Percentiles rank a stretch among this genome's conserved stretches.
phyloP scores from a whole-genome alignment of 305 asterid species.

The Solanum hybrid region DNA sequence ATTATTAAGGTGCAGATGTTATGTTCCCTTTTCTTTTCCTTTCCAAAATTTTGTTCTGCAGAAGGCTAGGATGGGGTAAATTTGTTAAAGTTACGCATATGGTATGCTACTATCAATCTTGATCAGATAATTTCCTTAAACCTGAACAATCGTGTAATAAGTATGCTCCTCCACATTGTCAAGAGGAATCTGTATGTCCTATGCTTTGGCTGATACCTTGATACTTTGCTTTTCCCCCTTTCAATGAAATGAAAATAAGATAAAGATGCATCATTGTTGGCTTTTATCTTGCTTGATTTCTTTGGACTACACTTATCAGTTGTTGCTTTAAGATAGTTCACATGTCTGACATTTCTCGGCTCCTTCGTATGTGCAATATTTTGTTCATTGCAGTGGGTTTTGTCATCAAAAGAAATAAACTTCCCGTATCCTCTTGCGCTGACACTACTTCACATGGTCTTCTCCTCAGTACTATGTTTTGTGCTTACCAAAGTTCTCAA shows the following conservation, averaged over 20 bases:
- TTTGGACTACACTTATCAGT: neutral
- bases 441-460: conserved; percentile 94
- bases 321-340: neutral
- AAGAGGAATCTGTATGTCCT: neutral
- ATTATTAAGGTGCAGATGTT: neutral
- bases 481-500: conserved; percentile 69
- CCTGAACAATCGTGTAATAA: neutral
- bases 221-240: neutral
- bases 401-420: conserved; percentile 84
- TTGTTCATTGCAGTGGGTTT: conserved; percentile 65
- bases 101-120: neutral
- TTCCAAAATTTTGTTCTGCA: neutral
- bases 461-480: conserved; percentile 84
- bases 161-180: neutral
- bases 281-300: neutral
- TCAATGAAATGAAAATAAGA: neutral
- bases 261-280: neutral
- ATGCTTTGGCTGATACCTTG: neutral
- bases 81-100: neutral
- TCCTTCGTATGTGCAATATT: neutral
- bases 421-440: conserved; percentile 93
- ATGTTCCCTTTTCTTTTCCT: neutral
- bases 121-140: neutral
- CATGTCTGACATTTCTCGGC: neutral
- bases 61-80: neutral